Evolutionary conservation across 192 early-diverging fungal genomes (phyloP), one percentile per base, ranked within the genome.

Genomic region (Linnemannia elongata): DNA sequence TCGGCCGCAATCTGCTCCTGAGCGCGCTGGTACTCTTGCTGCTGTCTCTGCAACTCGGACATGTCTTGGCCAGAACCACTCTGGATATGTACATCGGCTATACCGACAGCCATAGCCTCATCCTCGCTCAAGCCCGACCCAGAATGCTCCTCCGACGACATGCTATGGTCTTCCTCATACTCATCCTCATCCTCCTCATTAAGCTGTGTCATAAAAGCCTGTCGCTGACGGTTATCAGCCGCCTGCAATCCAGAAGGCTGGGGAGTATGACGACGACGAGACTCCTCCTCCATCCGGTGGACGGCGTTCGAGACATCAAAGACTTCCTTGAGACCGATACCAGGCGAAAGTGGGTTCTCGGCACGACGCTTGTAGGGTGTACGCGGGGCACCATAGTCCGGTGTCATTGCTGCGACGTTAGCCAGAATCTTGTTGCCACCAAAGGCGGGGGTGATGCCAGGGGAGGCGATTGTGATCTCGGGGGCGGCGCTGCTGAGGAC

Each of bases 221-320:
- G 77, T 30, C 77, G 69, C 27, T 57, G 69, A 52, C 69, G 77
- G 7, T 47, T 36, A 5, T 79, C 77, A 4, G 12, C n/a, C 3
- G 45, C 52, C 39, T 60, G 60, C 12, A 77, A 20, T 17, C 75
- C 75, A n/a, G 17, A 20, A 15, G 47, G 30, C 30, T 70, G 66
- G 22, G 38, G 66, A 10, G 42, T 38, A n/a, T 69, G 69, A 27
- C 77, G 77, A 41, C 69, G 44, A 35, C 68, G 68, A 1, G 77
- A 70, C 30, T 94, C 92, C 76, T 94, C 92, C 54, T 92, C 94
- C 88, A 95, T 93, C n/a, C 95, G 90, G 66, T 94, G 94, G 57
- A 96, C 93, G 52, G 95, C 94, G 81, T 93, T 95, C 44, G 94
- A 92, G 75, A 96, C 86, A 78, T 95, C 94, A 75, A 94, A 93